Evolutionary conservation across 208 protist species (phyloP), one percentile per base, ranked within the genome.

Genomic region (Histomonas meleagridis): DNA sequence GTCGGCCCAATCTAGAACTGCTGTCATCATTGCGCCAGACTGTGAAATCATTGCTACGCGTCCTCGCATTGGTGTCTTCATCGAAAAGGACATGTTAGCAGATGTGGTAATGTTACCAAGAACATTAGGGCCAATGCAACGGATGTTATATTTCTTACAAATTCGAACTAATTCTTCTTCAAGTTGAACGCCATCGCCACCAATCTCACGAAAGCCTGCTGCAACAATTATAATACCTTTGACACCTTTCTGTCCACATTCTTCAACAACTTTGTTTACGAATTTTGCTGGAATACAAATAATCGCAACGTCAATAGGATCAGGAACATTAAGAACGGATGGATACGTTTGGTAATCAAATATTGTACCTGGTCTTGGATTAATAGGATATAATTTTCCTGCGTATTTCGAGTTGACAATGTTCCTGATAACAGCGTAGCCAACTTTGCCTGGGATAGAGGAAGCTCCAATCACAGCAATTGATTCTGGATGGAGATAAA

Each of bases 161-260:
- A 65, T 65, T 65, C n/a, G 16, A 65, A 65, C 23, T 12, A 65
- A 26, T 65, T 65, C 60, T 7, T 65, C n/a, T 65, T 65, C 60
- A 26, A 65, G 60, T 65, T 10, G 21, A 65, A 65, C n/a, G 16
- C 60, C 60, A 32, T 65, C 23, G 7, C 60, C 60, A n/a, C 60
- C 60, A 65, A 65, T 26, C n/a, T 65, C 60, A 7, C 23, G 16
- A n/a, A 65, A 65, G 7, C 60, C 60, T 65, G 60, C 60, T n/a
- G 60, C 60, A 65, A 65, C 60, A 65, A 65, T 28, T n/a, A 65
- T n/a, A n/a, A 65, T 65, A n/a, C 60, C 60, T 65, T n/a, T 65
- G 16, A 65, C 60, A 5, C 60, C 60, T 65, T 65, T 65, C 23
- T n/a, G 3, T 65, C 60, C 60, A 26, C 60, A 65, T 65, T 65